Conservation (phyloP, 2,329 filamentous ascomycete species). For the Chrysosporium keratinophilum region DNA sequence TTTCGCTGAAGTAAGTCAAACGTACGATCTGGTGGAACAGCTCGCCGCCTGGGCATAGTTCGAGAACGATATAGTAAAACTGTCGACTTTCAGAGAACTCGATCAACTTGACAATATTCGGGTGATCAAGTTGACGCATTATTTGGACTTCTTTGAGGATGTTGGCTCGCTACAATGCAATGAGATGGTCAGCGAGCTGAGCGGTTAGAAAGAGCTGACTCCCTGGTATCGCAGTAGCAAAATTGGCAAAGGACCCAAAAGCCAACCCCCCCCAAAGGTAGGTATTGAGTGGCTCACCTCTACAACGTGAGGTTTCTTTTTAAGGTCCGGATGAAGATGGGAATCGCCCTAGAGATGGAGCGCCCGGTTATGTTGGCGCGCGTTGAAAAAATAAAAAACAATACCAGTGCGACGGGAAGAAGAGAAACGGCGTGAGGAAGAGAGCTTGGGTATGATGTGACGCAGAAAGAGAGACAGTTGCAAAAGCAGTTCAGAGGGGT, state of each 20-base stretch:
- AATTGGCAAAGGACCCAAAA: slow-evolving; percentile 4
- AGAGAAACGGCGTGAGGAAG: not conserved
- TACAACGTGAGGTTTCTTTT: slow-evolving; percentile 83
- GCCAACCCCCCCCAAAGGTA: slow-evolving; percentile 15
- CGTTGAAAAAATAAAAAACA: slow-evolving; percentile 3
- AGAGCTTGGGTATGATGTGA: not conserved
- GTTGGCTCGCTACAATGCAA: slow-evolving; percentile 49
- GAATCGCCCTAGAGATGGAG: slow-evolving; percentile 61
- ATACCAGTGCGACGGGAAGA: not conserved
- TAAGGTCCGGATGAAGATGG: slow-evolving; percentile 92
- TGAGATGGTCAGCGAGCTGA: slow-evolving; percentile 3
- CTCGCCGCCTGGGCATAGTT: slow-evolving; percentile 89
- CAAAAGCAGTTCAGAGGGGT: slow-evolving; percentile 9
- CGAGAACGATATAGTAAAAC: slow-evolving; percentile 95
- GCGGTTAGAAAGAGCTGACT: not conserved
- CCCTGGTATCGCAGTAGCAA: not conserved
- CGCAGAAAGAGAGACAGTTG: slow-evolving; percentile 20
- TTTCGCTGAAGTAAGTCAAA: slow-evolving; percentile 95
- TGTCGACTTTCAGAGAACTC: slow-evolving; percentile 89
- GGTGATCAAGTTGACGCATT: slow-evolving; percentile 93
- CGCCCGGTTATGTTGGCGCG: slow-evolving; percentile 8
- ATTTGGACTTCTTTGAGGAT: slow-evolving; percentile 98
- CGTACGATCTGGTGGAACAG: slow-evolving; percentile 97
- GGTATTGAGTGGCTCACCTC: slow-evolving; percentile 62
- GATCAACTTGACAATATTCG: slow-evolving; percentile 87